phyloP scores from a whole-genome alignment of 768 basidiomycete genomes.

The Suillus lakei region DNA sequence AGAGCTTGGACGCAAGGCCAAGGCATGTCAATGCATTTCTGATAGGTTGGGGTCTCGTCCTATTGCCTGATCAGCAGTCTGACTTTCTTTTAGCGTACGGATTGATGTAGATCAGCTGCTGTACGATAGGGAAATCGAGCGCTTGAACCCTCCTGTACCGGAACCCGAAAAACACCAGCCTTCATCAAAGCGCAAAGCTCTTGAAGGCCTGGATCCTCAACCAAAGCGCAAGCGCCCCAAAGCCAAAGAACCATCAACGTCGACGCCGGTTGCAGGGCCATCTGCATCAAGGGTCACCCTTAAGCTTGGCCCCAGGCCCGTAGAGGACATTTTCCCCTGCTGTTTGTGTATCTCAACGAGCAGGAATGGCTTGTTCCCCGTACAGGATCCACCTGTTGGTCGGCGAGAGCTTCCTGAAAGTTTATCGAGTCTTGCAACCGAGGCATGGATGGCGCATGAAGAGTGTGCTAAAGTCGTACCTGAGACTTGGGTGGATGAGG shows the following conservation, averaged over 20 bases:
- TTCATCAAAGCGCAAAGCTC: conserved; percentile 45
- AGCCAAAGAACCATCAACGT: neutral
- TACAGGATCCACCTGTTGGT: conserved; percentile 67
- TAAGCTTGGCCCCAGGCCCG: conserved; percentile 67
- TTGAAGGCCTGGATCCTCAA: conserved; percentile 29
- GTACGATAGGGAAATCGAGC: conserved; percentile 62
- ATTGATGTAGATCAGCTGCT: conserved; percentile 93
- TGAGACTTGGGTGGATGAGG: conserved; percentile 88
- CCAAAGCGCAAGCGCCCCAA: conserved; percentile 34
- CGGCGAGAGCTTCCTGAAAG: conserved; percentile 56
- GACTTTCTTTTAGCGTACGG: conserved; percentile 63
- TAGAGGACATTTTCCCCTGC: conserved; percentile 65
- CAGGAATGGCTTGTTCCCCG: conserved; percentile 60
- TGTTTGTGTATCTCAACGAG: conserved; percentile 66
- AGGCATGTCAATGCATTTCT: conserved; percentile 71
- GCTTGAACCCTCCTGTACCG: conserved; percentile 9
- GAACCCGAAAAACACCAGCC: conserved; percentile 10
- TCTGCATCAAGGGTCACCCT: conserved; percentile 61
- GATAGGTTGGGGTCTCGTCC: conserved; percentile 58
- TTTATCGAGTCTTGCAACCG: conserved; percentile 28
- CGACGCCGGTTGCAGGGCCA: conserved; percentile 19
- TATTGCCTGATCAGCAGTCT: conserved; percentile 12
- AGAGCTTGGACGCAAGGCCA: conserved; percentile 82
- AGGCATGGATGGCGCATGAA: conserved; percentile 78
- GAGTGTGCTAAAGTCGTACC: conserved; percentile 82